Conservation (phyloP, 2,329 filamentous ascomycete genomes). For the Colletotrichum truncatum region DNA sequence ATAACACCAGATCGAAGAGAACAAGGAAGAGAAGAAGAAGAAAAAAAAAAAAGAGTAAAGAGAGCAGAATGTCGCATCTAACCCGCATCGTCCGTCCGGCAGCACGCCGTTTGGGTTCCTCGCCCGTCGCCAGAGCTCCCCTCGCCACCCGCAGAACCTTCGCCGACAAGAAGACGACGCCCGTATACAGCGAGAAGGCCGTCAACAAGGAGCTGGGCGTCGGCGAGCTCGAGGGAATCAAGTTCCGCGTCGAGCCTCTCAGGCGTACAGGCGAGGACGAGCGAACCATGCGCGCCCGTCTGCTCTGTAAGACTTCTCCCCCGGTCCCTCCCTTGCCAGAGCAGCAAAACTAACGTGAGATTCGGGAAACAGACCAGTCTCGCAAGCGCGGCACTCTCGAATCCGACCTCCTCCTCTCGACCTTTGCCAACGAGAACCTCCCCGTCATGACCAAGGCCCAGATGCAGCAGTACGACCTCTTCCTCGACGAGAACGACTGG, state of each 20-base stretch:
- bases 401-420: constrained; percentile 93
- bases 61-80: constrained; percentile 18
- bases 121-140: constrained; percentile 32
- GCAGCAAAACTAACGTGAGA: not conserved
- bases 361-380: constrained; percentile 91
- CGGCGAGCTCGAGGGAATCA: constrained; percentile 86
- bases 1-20: no score
- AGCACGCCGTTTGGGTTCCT: constrained; percentile 30
- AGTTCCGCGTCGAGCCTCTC: constrained; percentile 91
- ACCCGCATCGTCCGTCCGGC: constrained; percentile 33
- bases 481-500: constrained; percentile 99
- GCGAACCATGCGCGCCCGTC: constrained; percentile 86
- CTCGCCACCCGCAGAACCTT: constrained; percentile 27
- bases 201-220: constrained; percentile 71
- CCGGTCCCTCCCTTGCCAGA: constrained; percentile 1
- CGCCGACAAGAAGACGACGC: constrained; percentile 37
- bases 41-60: not conserved
- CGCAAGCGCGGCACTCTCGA: constrained; percentile 96
- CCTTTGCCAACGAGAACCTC: constrained; percentile 87
- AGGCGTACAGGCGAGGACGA: constrained; percentile 84
- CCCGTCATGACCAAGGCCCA: constrained; percentile 76
- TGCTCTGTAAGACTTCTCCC: constrained; percentile 65
- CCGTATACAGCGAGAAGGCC: constrained; percentile 26
- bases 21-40: no score
- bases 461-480: constrained; percentile 85